phyloP scores from a whole-genome alignment of 1,139 yeast genomes.

The Pichia sp. region DNA sequence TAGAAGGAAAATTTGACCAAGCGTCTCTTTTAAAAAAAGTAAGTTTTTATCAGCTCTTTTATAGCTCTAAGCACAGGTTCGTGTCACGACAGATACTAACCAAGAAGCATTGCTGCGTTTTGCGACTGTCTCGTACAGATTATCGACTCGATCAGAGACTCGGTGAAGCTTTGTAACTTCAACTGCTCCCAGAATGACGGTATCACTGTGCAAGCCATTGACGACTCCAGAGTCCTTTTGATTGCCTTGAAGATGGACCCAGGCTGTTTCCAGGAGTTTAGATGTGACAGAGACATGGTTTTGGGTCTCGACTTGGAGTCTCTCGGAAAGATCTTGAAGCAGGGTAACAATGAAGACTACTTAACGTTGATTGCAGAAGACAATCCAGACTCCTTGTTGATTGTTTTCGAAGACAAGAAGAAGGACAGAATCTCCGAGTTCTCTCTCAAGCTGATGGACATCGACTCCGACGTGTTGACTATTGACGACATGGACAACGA shows the following conservation, averaged over 20 bases:
- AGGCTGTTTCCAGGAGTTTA: conserved; percentile 86
- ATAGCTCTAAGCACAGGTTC: not conserved
- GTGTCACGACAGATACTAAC: not conserved
- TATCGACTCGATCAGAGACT: conserved; percentile 88
- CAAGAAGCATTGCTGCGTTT: not conserved
- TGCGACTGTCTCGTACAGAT: conserved; percentile 35
- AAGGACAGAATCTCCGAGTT: conserved; percentile 92
- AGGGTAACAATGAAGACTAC: conserved; percentile 88
- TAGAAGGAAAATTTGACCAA: conserved; percentile 95
- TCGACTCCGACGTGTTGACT: conserved; percentile 89
- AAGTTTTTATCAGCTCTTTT: conserved; percentile 19
- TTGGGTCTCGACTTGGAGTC: conserved; percentile 89
- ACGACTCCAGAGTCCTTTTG: conserved; percentile 90
- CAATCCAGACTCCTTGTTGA: conserved; percentile 72
- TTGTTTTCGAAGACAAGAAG: conserved; percentile 85
- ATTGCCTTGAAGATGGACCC: conserved; percentile 85
- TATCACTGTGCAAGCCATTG: conserved; percentile 94
- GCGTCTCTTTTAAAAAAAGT: conserved; percentile 85
- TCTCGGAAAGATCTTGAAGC: conserved; percentile 78
- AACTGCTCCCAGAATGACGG: conserved; percentile 88
- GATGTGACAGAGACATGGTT: conserved; percentile 93
- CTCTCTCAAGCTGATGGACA: conserved; percentile 88
- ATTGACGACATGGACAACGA: conserved; percentile 94
- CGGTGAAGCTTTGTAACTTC: conserved; percentile 91
- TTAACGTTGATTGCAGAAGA: conserved; percentile 90